A percentile compares a stretch with the other conserved stretches of the same genome.
Evolutionary conservation across 192 early-diverging fungal species (phyloP).

Genomic region (Umbelopsis ramanniana): DNA sequence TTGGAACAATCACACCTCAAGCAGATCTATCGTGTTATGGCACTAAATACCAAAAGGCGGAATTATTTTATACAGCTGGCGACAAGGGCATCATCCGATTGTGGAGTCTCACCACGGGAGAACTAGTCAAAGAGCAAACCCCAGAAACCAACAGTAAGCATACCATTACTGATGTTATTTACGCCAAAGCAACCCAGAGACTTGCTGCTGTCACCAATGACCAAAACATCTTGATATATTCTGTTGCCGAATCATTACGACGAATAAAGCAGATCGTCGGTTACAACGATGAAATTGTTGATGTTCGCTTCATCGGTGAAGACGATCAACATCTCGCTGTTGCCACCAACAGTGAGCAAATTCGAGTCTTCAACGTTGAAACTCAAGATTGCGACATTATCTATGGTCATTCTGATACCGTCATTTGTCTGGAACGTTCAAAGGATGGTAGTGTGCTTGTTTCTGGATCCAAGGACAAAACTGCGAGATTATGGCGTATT

Average conservation of each 20-base stretch:
- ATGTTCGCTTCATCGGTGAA: conserved; percentile 77
- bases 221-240: conserved; percentile 88
- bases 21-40: conserved; percentile 47
- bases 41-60: conserved; percentile 32
- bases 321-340: conserved; percentile 80
- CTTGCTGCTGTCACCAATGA: conserved; percentile 85
- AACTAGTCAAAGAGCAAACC: conserved; percentile 69
- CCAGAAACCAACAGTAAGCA: conserved; percentile 77
- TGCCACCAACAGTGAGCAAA: conserved; percentile 91
- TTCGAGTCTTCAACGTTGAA: conserved; percentile 84
- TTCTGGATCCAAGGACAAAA: conserved; percentile 93
- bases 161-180: conserved; percentile 74
- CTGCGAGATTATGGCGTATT: conserved; percentile 80
- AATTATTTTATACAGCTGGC: conserved; percentile 85
- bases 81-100: conserved; percentile 83
- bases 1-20: conserved; percentile 68
- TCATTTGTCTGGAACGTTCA: conserved; percentile 79
- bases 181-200: conserved; percentile 52
- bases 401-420: conserved; percentile 88
- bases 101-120: conserved; percentile 82
- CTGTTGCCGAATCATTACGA: conserved; percentile 53
- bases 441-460: conserved; percentile 72
- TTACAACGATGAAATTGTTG: conserved; percentile 96
- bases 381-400: conserved; percentile 83
- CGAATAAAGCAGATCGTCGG: conserved; percentile 87